Conservation (phyloP, 129 eudicot genomes). For the Deinandra increscens region DNA sequence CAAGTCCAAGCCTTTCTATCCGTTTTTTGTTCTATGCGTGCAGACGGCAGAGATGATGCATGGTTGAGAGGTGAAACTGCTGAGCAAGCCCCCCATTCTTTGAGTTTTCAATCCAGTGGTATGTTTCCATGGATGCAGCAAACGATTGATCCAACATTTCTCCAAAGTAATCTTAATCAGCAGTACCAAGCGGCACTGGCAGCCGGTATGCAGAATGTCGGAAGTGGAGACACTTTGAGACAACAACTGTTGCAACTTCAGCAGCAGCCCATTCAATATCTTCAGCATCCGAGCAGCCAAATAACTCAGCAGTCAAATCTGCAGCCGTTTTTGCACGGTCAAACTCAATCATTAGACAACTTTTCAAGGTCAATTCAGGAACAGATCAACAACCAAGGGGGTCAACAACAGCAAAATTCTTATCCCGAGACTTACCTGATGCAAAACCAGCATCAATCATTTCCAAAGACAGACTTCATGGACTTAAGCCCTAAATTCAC, state of each 20-base stretch:
- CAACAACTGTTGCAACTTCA: conserved; percentile 74
- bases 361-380: conserved; percentile 41
- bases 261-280: conserved; percentile 74
- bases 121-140: conserved; percentile 96
- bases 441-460: conserved; percentile 53
- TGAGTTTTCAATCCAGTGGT: conserved; percentile 63
- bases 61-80: conserved; percentile 85
- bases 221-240: conserved; percentile 55
- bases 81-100: conserved; percentile 65
- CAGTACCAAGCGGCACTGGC: conserved; percentile 59
- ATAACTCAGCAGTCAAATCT: conserved; percentile 30
- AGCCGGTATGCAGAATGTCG: conserved; percentile 54
- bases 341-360: conserved; percentile 64
- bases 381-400: conserved; percentile 48
- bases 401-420: conserved; percentile 40
- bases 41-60: conserved; percentile 71
- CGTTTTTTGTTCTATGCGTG: not conserved
- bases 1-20: too few relatives aligned
- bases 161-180: conserved; percentile 70
- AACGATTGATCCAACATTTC: conserved; percentile 60
- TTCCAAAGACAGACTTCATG: conserved; percentile 51
- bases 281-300: conserved; percentile 53
- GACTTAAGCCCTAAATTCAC: conserved; percentile 44
- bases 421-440: conserved; percentile 51
- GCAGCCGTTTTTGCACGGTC: conserved; percentile 52